These are phyloP conservation scores for Suillus fuscotomentosus DNA, from an alignment of 768 basidiomycete genomes.

Conservation along the genomic window DNA sequence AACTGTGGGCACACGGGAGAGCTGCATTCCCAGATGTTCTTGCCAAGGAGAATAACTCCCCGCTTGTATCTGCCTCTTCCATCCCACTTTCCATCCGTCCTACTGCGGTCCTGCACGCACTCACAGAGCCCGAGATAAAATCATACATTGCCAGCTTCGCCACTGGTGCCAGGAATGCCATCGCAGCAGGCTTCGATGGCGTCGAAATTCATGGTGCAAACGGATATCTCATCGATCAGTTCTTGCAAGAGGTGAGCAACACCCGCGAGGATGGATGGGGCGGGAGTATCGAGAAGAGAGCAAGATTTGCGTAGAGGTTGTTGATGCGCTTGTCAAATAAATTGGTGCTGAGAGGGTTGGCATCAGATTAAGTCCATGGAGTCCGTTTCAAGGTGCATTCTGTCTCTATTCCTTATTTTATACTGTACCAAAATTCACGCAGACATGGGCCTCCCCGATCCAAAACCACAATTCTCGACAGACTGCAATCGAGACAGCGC, in stretches of 20 bases:
- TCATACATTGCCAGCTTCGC: constrained; percentile 45
- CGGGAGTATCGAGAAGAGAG: constrained; percentile 47
- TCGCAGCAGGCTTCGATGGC: constrained; percentile 63
- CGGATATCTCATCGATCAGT: constrained; percentile 39
- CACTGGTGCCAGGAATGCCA: constrained; percentile 50
- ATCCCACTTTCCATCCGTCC: constrained; percentile 12
- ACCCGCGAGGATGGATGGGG: constrained; percentile 49
- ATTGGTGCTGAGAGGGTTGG: constrained; percentile 44
- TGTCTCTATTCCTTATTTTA: constrained; percentile 2
- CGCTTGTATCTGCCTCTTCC: constrained; percentile 24
- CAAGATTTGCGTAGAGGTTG: constrained; percentile 45
- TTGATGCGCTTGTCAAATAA: constrained; percentile 39
- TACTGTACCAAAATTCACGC: constrained; percentile 1
- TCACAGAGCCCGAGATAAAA: constrained; percentile 43
- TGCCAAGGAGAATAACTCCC: constrained; percentile 15
- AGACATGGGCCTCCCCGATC: constrained; percentile 37
- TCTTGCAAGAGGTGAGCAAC: constrained; percentile 39
- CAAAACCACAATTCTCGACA: constrained; percentile 33
- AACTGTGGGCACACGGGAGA: constrained; percentile 52
- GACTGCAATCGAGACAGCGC: not conserved
- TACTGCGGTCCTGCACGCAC: constrained; percentile 31
- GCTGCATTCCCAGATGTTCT: constrained; percentile 21
- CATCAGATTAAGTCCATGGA: constrained; percentile 45
- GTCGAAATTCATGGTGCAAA: constrained; percentile 38
- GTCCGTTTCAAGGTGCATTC: constrained; percentile 28